phyloP scores from a whole-genome alignment of 176 grass and related monocot species.

The sorghum (Sorghum bicolor) region Sorghum_bicolor_NCBIv3 NC_012871.2:23347501-23348000 shows the following conservation, averaged over 20 bases:
- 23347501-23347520: neutral
- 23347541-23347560: neutral
- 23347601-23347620: neutral
- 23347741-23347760: neutral
- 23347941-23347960: too few relatives aligned
- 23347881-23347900: too few relatives aligned
- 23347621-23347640: neutral
- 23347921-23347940: too few relatives aligned
- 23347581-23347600: neutral
- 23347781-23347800: too few relatives aligned
- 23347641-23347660: neutral
- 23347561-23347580: neutral
- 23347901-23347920: too few relatives aligned
- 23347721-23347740: neutral
- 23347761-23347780: neutral
- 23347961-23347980: too few relatives aligned
- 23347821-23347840: too few relatives aligned
- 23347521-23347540: neutral
- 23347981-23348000: too few relatives aligned
- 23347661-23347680: slow-evolving; percentile 13
- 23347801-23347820: too few relatives aligned
- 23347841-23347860: too few relatives aligned
- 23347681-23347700: slow-evolving; percentile 23
- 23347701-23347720: too few relatives aligned
- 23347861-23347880: too few relatives aligned